Conservation (phyloP, 2,329 filamentous ascomycete species). For the Ilyonectria destructans region DNA sequence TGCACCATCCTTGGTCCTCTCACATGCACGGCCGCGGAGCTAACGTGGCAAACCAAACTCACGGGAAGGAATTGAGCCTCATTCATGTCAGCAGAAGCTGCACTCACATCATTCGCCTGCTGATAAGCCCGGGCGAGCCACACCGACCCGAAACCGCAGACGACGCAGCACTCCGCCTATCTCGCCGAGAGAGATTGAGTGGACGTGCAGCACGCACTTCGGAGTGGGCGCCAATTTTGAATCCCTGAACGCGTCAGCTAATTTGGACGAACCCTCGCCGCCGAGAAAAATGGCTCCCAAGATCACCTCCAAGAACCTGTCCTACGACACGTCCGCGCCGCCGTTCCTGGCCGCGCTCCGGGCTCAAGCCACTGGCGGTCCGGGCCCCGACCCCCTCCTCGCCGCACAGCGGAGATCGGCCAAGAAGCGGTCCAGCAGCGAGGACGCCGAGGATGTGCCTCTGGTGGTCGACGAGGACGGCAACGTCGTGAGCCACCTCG, state of each 20-base stretch:
- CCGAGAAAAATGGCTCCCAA: slow-evolving; percentile 65
- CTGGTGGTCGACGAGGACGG: slow-evolving; percentile 82
- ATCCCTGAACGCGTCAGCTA: slow-evolving; percentile 25
- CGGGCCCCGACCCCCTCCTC: slow-evolving; percentile 69
- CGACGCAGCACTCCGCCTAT: background rate
- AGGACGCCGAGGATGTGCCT: slow-evolving; percentile 84
- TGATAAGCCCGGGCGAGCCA: slow-evolving; percentile 25
- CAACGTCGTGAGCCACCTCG: slow-evolving; percentile 72
- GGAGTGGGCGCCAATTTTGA: slow-evolving; percentile 16
- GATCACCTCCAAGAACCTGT: slow-evolving; percentile 80
- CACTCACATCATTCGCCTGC: slow-evolving; percentile 19
- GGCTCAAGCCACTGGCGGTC: slow-evolving; percentile 66
- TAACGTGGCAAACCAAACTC: slow-evolving; percentile 18
- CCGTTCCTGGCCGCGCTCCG: slow-evolving; percentile 74
- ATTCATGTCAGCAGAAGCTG: slow-evolving; percentile 14
- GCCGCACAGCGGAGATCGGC: slow-evolving; percentile 65
- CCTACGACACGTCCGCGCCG: slow-evolving; percentile 74
- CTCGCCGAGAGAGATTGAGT: slow-evolving; percentile 12
- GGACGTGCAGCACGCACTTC: slow-evolving; percentile 1
- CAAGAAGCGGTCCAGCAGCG: slow-evolving; percentile 73
- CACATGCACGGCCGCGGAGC: slow-evolving; percentile 24
- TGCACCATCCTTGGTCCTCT: background rate
- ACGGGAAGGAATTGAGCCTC: slow-evolving; percentile 22
- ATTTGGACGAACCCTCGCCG: slow-evolving; percentile 19
- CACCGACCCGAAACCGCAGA: background rate